phyloP scores from a whole-genome alignment of 2,329 filamentous ascomycete genomes.

The Fusarium sp. region DNA sequence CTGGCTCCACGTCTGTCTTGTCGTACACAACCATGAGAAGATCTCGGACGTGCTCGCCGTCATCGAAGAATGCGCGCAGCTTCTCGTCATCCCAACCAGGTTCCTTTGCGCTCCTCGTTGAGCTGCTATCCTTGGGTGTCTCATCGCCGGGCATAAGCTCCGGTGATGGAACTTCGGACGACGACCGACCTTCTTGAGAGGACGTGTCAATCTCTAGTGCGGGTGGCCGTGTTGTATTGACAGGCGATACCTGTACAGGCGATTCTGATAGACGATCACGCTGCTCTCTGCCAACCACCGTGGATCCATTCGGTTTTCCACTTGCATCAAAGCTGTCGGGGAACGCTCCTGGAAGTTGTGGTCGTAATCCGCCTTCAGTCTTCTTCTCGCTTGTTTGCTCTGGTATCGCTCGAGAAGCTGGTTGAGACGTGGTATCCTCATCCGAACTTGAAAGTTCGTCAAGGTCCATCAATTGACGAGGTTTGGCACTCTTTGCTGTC shows the following conservation, averaged over 20 bases:
- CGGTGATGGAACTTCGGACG: slow-evolving; percentile 74
- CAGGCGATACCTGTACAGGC: slow-evolving; percentile 68
- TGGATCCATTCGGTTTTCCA: slow-evolving; percentile 53
- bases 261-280: slow-evolving; percentile 73
- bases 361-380: slow-evolving; percentile 47
- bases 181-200: slow-evolving; percentile 75
- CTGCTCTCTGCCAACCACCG: slow-evolving; percentile 48
- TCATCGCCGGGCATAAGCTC: slow-evolving; percentile 67
- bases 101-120: slow-evolving; percentile 53
- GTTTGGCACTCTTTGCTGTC: slow-evolving; percentile 63
- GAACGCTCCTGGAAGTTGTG: slow-evolving; percentile 57
- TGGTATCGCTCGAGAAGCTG: slow-evolving; percentile 35
- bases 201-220: slow-evolving; percentile 78
- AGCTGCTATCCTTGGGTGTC: slow-evolving; percentile 54
- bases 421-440: slow-evolving; percentile 55
- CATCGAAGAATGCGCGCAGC: slow-evolving; percentile 90
- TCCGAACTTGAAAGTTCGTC: slow-evolving; percentile 77
- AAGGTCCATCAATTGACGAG: slow-evolving; percentile 73
- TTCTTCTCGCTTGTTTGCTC: slow-evolving; percentile 40
- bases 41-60: slow-evolving; percentile 88
- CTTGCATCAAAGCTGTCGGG: slow-evolving; percentile 57
- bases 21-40: slow-evolving; percentile 93
- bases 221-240: slow-evolving; percentile 67
- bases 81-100: slow-evolving; percentile 87
- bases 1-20: slow-evolving; percentile 84